These are phyloP conservation scores for Fusarium sp. DNA, from an alignment of 2,329 filamentous ascomycete genomes.

Conservation along the genomic window DNA sequence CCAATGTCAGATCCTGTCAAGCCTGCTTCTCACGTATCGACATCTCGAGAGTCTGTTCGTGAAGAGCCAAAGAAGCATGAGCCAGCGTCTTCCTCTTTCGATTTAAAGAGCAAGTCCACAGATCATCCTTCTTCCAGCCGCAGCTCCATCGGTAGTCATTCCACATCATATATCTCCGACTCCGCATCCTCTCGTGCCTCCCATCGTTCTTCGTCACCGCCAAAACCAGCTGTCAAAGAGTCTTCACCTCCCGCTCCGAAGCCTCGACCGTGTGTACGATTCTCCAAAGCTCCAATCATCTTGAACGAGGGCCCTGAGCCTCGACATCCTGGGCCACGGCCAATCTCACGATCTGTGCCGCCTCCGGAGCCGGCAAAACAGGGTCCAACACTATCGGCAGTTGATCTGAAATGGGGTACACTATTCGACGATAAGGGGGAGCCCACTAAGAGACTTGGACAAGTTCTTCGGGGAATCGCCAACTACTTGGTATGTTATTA, in stretches of 20 bases:
- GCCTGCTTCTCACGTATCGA: slow-evolving; percentile 1
- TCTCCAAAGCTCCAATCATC: slow-evolving; percentile 48
- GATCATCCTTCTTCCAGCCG: slow-evolving; percentile 7
- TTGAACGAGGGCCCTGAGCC: slow-evolving; percentile 37
- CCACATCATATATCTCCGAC: slow-evolving; percentile 41
- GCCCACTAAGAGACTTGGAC: slow-evolving; percentile 75
- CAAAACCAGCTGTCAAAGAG: slow-evolving; percentile 13
- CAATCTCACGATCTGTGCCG: slow-evolving; percentile 11
- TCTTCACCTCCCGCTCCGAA: slow-evolving; percentile 28
- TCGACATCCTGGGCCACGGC: slow-evolving; percentile 9
- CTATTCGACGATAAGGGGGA: slow-evolving; percentile 77
- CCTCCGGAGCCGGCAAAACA: slow-evolving; percentile 10
- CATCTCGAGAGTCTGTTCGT: slow-evolving; percentile 38
- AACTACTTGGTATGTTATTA: slow-evolving; percentile 72
- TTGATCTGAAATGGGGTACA: slow-evolving; percentile 81
- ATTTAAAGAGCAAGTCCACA: neutral
- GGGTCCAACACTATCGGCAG: slow-evolving; percentile 51
- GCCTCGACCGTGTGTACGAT: slow-evolving; percentile 48
- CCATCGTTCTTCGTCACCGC: slow-evolving; percentile 16
- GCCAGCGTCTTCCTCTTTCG: neutral
- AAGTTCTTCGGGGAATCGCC: slow-evolving; percentile 80
- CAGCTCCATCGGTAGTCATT: slow-evolving; percentile 27
- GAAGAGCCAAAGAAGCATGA: slow-evolving; percentile 32
- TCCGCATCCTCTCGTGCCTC: slow-evolving; percentile 31
- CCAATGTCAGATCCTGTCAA: slow-evolving; percentile 32